Base-by-base conservation (phyloP, 2,329 filamentous ascomycete genomes). In the Fusarium sambucinum region DNA sequence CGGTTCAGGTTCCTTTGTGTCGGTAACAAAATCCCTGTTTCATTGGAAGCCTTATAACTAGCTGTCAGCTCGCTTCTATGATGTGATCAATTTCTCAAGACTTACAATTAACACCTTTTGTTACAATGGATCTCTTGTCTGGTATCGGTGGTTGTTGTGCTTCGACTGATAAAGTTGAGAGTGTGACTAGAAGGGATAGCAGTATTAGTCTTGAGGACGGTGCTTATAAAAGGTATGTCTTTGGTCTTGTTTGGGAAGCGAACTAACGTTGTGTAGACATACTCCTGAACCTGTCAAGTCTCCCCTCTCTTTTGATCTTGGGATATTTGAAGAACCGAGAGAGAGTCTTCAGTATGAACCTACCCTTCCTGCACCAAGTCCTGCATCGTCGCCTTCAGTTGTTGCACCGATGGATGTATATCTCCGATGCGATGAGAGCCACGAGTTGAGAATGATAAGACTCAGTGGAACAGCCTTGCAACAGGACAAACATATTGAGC, bases 201-300 rank as follows among this genome's bases (percentile, higher is more conserved):
- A 74, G 72, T 56, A 70, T 74, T 41, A 70, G 62, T 41, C 72
- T 74, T 6, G 70, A 74, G n/a, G 66, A 59, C 8, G 30, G 32
- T 11, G 30, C 46, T 19, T 55, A 29, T 14, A 42, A 58, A 23
- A 23, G 48, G 69, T 72, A 59, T 53, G 19, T 45, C 27, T 17
- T 8, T 7, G 5, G 21, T 3, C 3, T 41, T 29, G 41, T 17
- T 40, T 30, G 27, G 17, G 3, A 17, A 4, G 7, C 29, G 7
- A 30, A 33, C 68, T 69, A 46, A 72, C 35, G 7, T 5, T 9
- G 5, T 6, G 3, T 11, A 72, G 70, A 48, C 41, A 45, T 11
- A 14, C 30, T 32, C 41, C 42, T 23, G 45, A 51, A 3, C 19
- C 27, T 30, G 38, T 33, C 12, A 63, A 51, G 42, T 29, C 47